Evolutionary conservation across 139 green algal genomes (phyloP).

Genomic region (Closterium sp.): DNA sequence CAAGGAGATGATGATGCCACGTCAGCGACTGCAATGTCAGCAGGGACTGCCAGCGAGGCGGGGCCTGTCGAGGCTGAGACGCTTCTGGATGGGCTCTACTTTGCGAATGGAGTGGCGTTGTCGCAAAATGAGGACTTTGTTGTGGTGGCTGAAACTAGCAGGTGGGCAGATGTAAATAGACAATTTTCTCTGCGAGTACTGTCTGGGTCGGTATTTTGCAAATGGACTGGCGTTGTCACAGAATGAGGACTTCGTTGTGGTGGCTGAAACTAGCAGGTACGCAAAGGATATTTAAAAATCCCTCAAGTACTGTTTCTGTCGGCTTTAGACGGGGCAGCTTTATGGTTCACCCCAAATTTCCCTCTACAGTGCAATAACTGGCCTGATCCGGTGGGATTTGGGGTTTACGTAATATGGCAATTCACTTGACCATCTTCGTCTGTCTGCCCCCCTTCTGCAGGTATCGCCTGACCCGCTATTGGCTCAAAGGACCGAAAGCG

Average conservation of each 20-base stretch:
- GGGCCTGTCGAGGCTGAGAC: conserved; percentile 37
- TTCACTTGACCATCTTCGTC: too few species aligned
- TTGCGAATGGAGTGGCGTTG: conserved; percentile 76
- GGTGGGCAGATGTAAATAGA: neutral
- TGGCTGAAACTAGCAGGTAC: conserved; percentile 55
- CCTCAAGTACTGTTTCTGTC: too few species aligned
- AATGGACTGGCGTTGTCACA: conserved; percentile 71
- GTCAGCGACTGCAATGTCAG: neutral
- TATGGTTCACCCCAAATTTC: too few species aligned
- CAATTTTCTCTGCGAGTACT: too few species aligned
- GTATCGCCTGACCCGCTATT: conserved; percentile 24
- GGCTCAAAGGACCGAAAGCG: conserved; percentile 40
- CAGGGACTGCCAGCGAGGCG: neutral
- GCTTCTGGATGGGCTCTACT: conserved; percentile 62
- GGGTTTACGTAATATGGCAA: too few species aligned
- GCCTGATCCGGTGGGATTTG: too few species aligned
- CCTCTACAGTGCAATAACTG: too few species aligned
- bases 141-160: conserved; percentile 56
- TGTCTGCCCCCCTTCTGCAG: neutral
- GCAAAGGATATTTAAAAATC: neutral
- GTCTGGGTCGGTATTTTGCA: conserved; percentile 56
- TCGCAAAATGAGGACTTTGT: conserved; percentile 62
- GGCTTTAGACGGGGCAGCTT: too few species aligned
- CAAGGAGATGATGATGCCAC: neutral
- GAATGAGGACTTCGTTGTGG: conserved; percentile 63